These are phyloP conservation scores for Intubia oerlemansii DNA, from an alignment of 2,329 filamentous ascomycete genomes.

Conservation along the genomic window DNA sequence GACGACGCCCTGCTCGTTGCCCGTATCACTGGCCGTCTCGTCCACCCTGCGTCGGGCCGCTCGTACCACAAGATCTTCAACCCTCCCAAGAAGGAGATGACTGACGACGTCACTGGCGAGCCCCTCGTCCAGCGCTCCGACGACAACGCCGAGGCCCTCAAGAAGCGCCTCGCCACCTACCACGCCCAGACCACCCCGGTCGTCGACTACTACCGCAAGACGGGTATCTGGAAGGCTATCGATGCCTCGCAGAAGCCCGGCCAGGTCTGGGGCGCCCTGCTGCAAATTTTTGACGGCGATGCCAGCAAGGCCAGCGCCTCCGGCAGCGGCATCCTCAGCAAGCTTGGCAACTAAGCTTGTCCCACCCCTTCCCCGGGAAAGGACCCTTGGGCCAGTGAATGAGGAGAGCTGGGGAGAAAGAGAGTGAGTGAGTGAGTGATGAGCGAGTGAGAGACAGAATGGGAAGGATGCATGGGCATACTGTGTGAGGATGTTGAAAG, in stretches of 20 bases:
- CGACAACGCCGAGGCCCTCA: constrained; percentile 87
- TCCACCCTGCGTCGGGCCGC: constrained; percentile 90
- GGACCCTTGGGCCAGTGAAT: no score
- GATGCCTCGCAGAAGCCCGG: constrained; percentile 93
- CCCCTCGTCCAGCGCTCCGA: constrained; percentile 89
- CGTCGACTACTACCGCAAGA: constrained; percentile 91
- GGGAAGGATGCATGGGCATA: no score
- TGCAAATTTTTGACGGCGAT: constrained; percentile 59
- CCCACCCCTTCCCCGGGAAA: no score
- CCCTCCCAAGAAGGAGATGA: constrained; percentile 86
- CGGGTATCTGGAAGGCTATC: constrained; percentile 87
- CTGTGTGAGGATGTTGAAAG: no score
- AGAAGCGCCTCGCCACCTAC: constrained; percentile 86
- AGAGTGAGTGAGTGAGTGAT: no score
- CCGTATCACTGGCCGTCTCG: constrained; percentile 85
- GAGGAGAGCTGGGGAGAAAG: no score
- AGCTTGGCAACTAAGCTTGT: constrained; percentile 10
- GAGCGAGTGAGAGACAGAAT: no score
- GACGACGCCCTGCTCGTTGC: constrained; percentile 85
- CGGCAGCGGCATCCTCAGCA: constrained; percentile 20
- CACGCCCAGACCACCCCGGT: constrained; percentile 87
- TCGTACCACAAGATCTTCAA: constrained; percentile 99
- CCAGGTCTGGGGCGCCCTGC: constrained; percentile 83
- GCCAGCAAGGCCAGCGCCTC: constrained; percentile 22
- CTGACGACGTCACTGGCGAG: constrained; percentile 91